phyloP scores from a whole-genome alignment of 805 yeast species.

The Naumovozyma baii region DNA sequence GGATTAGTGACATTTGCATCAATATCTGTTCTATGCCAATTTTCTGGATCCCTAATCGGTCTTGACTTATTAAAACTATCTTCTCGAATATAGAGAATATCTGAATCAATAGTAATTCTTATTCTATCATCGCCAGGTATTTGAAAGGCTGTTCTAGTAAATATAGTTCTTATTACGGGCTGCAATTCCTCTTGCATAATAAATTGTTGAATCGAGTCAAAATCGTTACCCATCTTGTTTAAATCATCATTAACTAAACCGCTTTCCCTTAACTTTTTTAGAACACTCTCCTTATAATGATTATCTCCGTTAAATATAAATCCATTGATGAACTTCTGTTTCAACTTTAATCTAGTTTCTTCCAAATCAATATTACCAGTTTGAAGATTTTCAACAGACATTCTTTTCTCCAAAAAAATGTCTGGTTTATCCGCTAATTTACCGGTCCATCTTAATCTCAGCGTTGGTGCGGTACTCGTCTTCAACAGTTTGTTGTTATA shows the following conservation, averaged over 20 bases:
- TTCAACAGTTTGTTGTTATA: constrained; percentile 78
- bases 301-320: constrained; percentile 48
- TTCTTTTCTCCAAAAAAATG: constrained; percentile 70
- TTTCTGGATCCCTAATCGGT: constrained; percentile 80
- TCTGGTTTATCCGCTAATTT: constrained; percentile 67
- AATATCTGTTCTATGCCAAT: constrained; percentile 89
- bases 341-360: constrained; percentile 58
- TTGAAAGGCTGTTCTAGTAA: constrained; percentile 91
- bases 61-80: constrained; percentile 75
- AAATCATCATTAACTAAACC: constrained; percentile 46
- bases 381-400: constrained; percentile 42
- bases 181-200: constrained; percentile 59
- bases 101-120: constrained; percentile 83
- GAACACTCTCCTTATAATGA: constrained; percentile 39
- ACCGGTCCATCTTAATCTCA: constrained; percentile 89
- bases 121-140: constrained; percentile 95
- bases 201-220: constrained; percentile 51
- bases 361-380: constrained; percentile 42
- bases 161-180: constrained; percentile 79
- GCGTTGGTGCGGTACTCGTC: constrained; percentile 56
- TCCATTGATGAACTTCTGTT: constrained; percentile 72
- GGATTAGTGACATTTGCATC: constrained; percentile 70
- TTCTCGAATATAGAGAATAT: constrained; percentile 79
- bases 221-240: constrained; percentile 43
- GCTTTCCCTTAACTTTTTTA: constrained; percentile 53